Percentiles rank a stretch among this genome's conserved stretches.
These are phyloP conservation scores for Sphagnurus paluster DNA, from an alignment of 1,284 basidiomycete species.

Conservation along the genomic window DNA sequence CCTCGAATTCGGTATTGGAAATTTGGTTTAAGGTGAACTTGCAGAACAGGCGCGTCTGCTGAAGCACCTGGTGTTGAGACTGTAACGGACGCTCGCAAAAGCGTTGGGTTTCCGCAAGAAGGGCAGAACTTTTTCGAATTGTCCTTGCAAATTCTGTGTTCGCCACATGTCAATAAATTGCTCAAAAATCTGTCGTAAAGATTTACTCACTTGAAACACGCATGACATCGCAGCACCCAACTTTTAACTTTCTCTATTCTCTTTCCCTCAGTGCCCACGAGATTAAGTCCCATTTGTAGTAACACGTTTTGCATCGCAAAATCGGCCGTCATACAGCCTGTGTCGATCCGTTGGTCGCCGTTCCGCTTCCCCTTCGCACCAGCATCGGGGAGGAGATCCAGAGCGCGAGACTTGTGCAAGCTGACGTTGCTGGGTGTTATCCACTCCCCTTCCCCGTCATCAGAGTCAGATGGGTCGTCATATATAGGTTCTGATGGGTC, in stretches of 20 bases:
- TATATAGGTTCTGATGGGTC: slow-evolving; percentile 42
- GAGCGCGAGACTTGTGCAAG: slow-evolving; percentile 85
- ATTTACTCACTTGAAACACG: slow-evolving; percentile 93
- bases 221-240: slow-evolving; percentile 97
- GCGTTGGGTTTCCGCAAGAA: slow-evolving; percentile 91
- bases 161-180: slow-evolving; percentile 3
- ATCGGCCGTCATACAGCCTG: slow-evolving; percentile 96
- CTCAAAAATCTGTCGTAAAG: neutral
- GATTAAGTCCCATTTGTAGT: slow-evolving; percentile 90
- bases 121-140: slow-evolving; percentile 96
- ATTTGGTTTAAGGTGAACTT: slow-evolving; percentile 90
- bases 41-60: slow-evolving; percentile 62
- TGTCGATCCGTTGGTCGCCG: slow-evolving; percentile 50
- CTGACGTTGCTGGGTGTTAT: slow-evolving; percentile 92
- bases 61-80: slow-evolving; percentile 67
- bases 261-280: slow-evolving; percentile 92
- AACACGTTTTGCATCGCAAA: slow-evolving; percentile 99
- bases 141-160: slow-evolving; percentile 92
- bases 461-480: slow-evolving; percentile 74
- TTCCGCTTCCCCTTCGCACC: slow-evolving; percentile 41
- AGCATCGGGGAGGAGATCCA: slow-evolving; percentile 72
- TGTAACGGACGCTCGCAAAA: slow-evolving; percentile 91
- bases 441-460: slow-evolving; percentile 93
- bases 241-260: slow-evolving; percentile 90
- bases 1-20: slow-evolving; percentile 95